Base-by-base conservation (phyloP, 805 yeast genomes). In the Candida awuae region DNA sequence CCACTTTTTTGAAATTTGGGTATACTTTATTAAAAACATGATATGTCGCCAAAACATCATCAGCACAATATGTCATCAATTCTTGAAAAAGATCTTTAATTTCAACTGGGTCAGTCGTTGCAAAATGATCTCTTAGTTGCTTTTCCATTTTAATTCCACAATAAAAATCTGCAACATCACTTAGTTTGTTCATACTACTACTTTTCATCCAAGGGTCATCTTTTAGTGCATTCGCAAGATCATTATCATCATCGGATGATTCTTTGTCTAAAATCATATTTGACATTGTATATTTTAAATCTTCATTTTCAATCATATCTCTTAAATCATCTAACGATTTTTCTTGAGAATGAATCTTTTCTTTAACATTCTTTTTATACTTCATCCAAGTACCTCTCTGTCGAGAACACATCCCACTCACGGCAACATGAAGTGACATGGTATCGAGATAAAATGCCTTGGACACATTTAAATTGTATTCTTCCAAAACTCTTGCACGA, bases 361-460 rank as follows among this genome's bases (percentile, higher is more conserved):
- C 44, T 23, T 48, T 31, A 31, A 53, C 51, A 38, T 67, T 75
- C 43, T 58, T 61, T 45, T 69, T 78, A 49, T 71, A 77, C 43
- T 73, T 77, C 49, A 73, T 57, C 84, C 92, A 92, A 14, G 72
- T 68, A 0, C 86, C 81, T 44, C 97, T 62, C 54, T 92, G 98
- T 50, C 84, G 77, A 3, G 97, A 84, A 56, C 96, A 85, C 73
- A 92, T 80, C 0, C 99, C 99, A 36, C 81, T 76, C 0, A 79
- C 75, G 1, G 97, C 94, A 25, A 88, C 76, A 59, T 92, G 99
- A 15, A 92, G 62, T 1, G 97, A 81, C 87, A 90, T 84, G 1
- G 95, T 88, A 58, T 92, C 99, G 42, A 94, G 48, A 52, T 66
- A 92, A 59, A 86, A 87, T 2, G 84, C 83, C 48, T 80, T 76